These are phyloP conservation scores for Butyriboletus loyo DNA, from an alignment of 768 basidiomycete genomes.

Conservation along the genomic window DNA sequence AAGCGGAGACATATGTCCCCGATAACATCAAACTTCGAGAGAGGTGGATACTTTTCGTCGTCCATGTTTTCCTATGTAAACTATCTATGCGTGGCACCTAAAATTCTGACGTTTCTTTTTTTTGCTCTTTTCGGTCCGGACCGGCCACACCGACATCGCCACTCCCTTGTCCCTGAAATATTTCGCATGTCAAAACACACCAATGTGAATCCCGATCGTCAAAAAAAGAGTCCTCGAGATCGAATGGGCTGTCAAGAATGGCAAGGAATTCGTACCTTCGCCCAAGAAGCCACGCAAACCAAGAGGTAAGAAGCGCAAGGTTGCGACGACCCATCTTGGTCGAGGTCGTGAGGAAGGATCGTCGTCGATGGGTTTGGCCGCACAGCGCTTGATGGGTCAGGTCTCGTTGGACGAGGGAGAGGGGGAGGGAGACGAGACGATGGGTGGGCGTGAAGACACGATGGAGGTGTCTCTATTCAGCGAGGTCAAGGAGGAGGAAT, in stretches of 20 bases:
- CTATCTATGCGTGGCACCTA: slow-evolving; percentile 36
- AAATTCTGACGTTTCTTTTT: slow-evolving; percentile 42
- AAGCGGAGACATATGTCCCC: slow-evolving; percentile 81
- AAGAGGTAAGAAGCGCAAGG: slow-evolving; percentile 34
- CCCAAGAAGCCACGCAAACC: slow-evolving; percentile 41
- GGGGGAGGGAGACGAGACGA: slow-evolving; percentile 33
- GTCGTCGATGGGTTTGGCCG: slow-evolving; percentile 9
- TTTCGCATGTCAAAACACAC: not conserved
- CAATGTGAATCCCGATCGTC: not conserved
- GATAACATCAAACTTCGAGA: slow-evolving; percentile 82
- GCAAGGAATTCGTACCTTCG: slow-evolving; percentile 55
- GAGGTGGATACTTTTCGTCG: slow-evolving; percentile 78
- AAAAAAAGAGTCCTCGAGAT: slow-evolving; percentile 70
- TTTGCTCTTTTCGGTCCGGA: not conserved
- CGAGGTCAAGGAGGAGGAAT: slow-evolving; percentile 28
- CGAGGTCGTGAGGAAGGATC: slow-evolving; percentile 12
- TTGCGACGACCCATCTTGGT: slow-evolving; percentile 18
- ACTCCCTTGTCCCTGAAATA: not conserved
- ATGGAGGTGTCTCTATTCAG: slow-evolving; percentile 10
- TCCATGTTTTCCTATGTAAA: slow-evolving; percentile 62
- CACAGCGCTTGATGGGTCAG: slow-evolving; percentile 16
- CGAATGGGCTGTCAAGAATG: slow-evolving; percentile 71
- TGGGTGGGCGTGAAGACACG: slow-evolving; percentile 14
- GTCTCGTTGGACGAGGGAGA: slow-evolving; percentile 36
- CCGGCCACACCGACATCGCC: not conserved